Conservation (phyloP, 2,329 filamentous ascomycete genomes). For the Aciculosporium take region DNA sequence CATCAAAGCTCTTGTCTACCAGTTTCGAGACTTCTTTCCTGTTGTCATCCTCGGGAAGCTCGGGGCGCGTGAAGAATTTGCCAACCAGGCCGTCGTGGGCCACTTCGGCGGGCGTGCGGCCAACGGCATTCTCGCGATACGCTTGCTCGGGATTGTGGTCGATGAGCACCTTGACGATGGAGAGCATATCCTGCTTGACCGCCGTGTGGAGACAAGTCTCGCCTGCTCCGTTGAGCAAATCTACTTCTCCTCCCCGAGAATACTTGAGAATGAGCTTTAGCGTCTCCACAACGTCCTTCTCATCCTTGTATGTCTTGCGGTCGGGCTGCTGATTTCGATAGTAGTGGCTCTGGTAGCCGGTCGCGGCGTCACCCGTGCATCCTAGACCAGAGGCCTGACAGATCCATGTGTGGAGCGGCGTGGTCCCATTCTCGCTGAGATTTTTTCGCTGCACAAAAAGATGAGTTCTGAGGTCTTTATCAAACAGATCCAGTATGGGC, state of each 20-base stretch:
- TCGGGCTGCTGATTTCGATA: conserved; percentile 1
- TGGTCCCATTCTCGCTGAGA: conserved; percentile 36
- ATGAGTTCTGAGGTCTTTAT: conserved; percentile 37
- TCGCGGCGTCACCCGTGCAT: conserved; percentile 1
- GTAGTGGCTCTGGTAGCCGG: conserved; percentile 4
- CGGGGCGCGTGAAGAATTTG: conserved; percentile 18
- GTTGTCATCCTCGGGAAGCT: background rate
- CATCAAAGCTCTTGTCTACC: conserved; percentile 3
- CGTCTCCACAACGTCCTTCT: conserved; percentile 23
- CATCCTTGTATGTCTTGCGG: conserved; percentile 11
- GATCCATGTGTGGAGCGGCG: conserved; percentile 52
- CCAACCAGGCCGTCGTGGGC: conserved; percentile 40
- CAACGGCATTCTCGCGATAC: conserved; percentile 61
- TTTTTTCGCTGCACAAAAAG: conserved; percentile 46
- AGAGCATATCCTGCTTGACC: conserved; percentile 24
- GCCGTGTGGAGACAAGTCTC: conserved; percentile 50
- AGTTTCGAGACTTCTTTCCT: conserved; percentile 7
- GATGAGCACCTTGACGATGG: conserved; percentile 32
- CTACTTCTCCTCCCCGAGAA: conserved; percentile 40
- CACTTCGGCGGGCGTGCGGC: conserved; percentile 57
- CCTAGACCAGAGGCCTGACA: conserved; percentile 13
- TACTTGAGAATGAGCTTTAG: conserved; percentile 38
- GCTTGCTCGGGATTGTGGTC: conserved; percentile 43
- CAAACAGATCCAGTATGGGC: conserved; percentile 42
- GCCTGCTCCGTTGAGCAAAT: conserved; percentile 48